phyloP scores from a whole-genome alignment of 441 rosid genomes.

The Isatis lusitanica region DNA sequence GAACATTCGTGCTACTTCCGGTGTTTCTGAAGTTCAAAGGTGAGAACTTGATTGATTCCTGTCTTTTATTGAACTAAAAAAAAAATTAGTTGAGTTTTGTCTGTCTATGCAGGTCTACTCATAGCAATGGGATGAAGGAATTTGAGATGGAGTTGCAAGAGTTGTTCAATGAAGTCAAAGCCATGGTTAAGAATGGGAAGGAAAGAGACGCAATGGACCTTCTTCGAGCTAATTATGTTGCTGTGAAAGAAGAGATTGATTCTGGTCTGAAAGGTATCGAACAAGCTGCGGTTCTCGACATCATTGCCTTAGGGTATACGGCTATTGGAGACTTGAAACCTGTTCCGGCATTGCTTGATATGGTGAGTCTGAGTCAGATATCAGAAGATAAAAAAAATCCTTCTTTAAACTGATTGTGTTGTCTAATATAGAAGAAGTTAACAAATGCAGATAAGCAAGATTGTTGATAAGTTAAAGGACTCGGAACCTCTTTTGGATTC shows the following conservation, averaged over 20 bases:
- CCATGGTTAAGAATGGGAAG: slow-evolving; percentile 56
- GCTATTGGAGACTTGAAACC: slow-evolving; percentile 63
- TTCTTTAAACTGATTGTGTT: not conserved
- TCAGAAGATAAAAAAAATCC: not conserved
- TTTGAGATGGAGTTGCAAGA: slow-evolving; percentile 71
- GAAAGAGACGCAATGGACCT: slow-evolving; percentile 63
- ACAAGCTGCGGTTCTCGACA: slow-evolving; percentile 79
- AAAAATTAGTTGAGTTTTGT: not conserved
- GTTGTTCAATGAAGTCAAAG: slow-evolving; percentile 69
- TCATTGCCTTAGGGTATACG: slow-evolving; percentile 76
- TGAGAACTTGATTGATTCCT: slow-evolving; percentile 34
- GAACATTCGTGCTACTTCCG: slow-evolving; percentile 37
- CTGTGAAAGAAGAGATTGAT: slow-evolving; percentile 64
- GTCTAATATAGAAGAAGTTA: not conserved
- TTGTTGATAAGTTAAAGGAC: slow-evolving; percentile 50
- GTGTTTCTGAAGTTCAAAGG: slow-evolving; percentile 40
- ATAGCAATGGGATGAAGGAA: slow-evolving; percentile 44
- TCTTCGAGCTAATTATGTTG: slow-evolving; percentile 78
- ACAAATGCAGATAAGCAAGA: slow-evolving; percentile 58
- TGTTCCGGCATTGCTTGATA: slow-evolving; percentile 47
- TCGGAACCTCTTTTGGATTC: slow-evolving; percentile 68
- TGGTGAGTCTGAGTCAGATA: slow-evolving; percentile 41
- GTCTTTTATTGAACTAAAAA: slow-evolving; percentile 5
- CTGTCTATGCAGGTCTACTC: slow-evolving; percentile 15
- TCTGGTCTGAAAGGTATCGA: slow-evolving; percentile 61